Evolutionary conservation across 2,329 filamentous ascomycete species (phyloP).

Genomic region (Neopestalotiopsis clavispora): DNA sequence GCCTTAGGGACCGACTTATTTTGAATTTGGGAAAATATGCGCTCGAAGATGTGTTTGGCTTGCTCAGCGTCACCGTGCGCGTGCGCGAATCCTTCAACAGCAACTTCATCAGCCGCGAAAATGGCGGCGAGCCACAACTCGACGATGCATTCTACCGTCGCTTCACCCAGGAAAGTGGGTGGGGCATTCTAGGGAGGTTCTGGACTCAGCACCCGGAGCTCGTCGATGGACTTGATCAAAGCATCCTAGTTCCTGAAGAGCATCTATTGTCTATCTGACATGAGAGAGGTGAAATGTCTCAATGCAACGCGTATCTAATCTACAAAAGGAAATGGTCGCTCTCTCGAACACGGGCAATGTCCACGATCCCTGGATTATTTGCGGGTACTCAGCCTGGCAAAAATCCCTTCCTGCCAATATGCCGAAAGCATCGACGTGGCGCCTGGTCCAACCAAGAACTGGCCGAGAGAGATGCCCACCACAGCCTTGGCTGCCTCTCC

Average conservation of each 20-base stretch:
- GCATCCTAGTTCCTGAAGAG: background rate
- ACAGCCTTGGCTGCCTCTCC: conserved; percentile 12
- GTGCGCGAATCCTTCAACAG: conserved; percentile 3
- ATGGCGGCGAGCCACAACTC: conserved; percentile 6
- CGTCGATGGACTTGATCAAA: background rate
- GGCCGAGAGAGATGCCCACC: conserved; percentile 12
- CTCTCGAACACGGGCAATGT: background rate
- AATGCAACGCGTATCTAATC: background rate
- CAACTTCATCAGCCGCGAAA: conserved; percentile 7
- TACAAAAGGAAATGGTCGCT: background rate
- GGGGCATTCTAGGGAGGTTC: conserved; percentile 6
- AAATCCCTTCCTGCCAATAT: conserved; percentile 28
- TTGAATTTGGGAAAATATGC: background rate
- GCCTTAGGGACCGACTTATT: background rate
- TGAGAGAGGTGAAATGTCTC: too few relatives aligned
- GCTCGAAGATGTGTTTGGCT: background rate
- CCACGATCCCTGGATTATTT: background rate
- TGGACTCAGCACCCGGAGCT: conserved; percentile 7
- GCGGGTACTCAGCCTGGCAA: conserved; percentile 1
- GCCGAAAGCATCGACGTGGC: conserved; percentile 29
- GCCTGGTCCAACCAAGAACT: conserved; percentile 26
- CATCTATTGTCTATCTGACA: conserved; percentile 5
- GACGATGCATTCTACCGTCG: conserved; percentile 1
- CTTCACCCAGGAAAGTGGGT: background rate
- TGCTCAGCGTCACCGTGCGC: conserved; percentile 6